phyloP scores from a whole-genome alignment of 768 basidiomycete genomes.

The Strobilomyces echinocephalus region DNA sequence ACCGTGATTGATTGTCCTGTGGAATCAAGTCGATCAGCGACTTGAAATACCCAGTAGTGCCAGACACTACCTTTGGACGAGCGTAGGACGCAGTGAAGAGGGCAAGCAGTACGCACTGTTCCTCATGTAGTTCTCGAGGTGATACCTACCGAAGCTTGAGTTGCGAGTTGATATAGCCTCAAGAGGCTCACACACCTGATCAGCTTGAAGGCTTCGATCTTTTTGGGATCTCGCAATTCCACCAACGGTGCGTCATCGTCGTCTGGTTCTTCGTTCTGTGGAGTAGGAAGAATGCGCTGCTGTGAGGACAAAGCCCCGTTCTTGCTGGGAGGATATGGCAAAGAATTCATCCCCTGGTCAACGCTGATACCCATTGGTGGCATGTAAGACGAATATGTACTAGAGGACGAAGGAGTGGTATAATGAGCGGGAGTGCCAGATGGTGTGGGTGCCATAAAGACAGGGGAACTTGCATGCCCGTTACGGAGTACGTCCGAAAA shows the following conservation, averaged over 20 bases:
- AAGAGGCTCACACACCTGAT: conserved; percentile 51
- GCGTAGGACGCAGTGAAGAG: conserved; percentile 78
- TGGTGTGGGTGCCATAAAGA: conserved; percentile 51
- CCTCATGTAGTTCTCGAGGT: conserved; percentile 83
- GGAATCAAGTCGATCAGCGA: conserved; percentile 4
- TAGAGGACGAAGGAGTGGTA: conserved; percentile 34
- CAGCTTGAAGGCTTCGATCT: conserved; percentile 75
- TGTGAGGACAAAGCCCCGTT: conserved; percentile 19
- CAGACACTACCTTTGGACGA: conserved; percentile 67
- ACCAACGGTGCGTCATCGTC: conserved; percentile 46
- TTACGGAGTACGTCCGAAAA: conserved; percentile 60
- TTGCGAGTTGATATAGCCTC: neutral
- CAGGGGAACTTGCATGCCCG: conserved; percentile 48
- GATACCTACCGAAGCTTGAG: conserved; percentile 53
- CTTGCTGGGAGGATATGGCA: conserved; percentile 44
- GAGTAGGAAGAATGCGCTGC: conserved; percentile 21
- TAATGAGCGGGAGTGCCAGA: conserved; percentile 41
- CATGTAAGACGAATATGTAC: conserved; percentile 43
- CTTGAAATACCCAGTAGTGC: neutral
- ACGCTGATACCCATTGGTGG: conserved; percentile 54
- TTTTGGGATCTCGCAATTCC: conserved; percentile 54
- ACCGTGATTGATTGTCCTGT: conserved; percentile 83
- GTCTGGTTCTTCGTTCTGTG: conserved; percentile 40
- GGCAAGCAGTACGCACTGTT: conserved; percentile 87
- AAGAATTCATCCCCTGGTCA: conserved; percentile 47